phyloP scores from a whole-genome alignment of 441 rosid species.

The Geranium incanum region DNA sequence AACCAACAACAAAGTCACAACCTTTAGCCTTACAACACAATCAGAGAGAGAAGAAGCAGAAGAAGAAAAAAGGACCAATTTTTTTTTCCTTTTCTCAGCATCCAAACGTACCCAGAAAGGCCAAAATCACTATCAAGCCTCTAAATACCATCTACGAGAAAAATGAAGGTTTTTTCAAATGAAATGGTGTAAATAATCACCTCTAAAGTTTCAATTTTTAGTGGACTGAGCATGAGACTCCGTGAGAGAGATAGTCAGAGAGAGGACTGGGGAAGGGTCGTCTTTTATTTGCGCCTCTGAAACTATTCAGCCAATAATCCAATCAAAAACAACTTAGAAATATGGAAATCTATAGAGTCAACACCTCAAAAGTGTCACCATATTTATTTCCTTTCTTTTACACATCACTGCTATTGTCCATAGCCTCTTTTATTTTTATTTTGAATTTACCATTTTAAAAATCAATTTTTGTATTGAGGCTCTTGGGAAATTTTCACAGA shows the following conservation, averaged over 20 bases:
- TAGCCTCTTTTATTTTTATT: neutral
- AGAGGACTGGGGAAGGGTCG: neutral
- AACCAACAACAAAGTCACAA: neutral
- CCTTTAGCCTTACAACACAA: neutral
- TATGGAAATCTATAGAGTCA: neutral
- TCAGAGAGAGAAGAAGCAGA: neutral
- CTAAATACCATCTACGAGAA: neutral
- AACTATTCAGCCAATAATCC: neutral
- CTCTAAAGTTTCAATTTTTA: neutral
- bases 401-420: too few relatives aligned
- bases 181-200: neutral
- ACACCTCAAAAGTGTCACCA: neutral
- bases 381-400: neutral
- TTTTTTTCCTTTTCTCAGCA: neutral
- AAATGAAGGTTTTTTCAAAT: neutral
- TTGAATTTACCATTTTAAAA: too few relatives aligned
- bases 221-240: neutral
- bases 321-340: neutral
- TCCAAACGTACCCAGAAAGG: conserved; percentile 2
- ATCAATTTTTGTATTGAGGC: too few relatives aligned
- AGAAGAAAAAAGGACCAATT: too few relatives aligned
- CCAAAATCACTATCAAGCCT: neutral
- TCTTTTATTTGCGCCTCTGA: neutral
- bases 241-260: neutral
- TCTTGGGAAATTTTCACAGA: too few relatives aligned